Evolutionary conservation across 2,329 filamentous ascomycete genomes (phyloP), one percentile per base, ranked within the genome.

Genomic region (Colletotrichum sp.): DNA sequence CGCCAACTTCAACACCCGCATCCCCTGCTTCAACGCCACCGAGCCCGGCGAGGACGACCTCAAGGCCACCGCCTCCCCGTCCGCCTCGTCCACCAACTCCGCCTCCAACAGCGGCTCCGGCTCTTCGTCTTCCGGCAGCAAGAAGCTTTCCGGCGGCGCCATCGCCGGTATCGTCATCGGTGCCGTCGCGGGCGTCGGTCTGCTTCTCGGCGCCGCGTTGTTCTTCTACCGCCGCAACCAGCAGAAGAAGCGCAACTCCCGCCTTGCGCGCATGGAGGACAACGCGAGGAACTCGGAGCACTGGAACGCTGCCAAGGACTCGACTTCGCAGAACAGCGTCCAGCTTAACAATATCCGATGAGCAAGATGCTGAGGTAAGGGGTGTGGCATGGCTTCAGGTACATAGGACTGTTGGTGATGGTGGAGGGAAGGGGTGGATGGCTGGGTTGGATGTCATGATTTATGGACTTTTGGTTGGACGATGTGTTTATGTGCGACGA

Each of bases 21-120:
- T 83, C 36, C 81, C 82, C 62, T 84, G 83, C 80, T 84, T 85
- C 80, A 84, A 85, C 78, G 80, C 79, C 62, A 83, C 83, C 52
- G 76, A 79, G 32, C 72, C 73, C n/a, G 73, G 64, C 38, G 78
- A 80, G 26, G 78, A 79, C 30, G 79, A 80, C n/a, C 71, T 79
- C n/a, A 72, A 75, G 12, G 76, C 76, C 4, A 70, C 78, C 7
- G 75, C 76, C 15, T 67, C 68, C 15, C 78, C 77, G 5, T 73
- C 77, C 9, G 67, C 67, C 16, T 78, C 80, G 2, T 75, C 75
- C 15, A 62, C 64, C 38, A 65, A 38, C 65, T 58, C 67, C 6
- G 67, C 73, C 13, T 56, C 58, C 26, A 62, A 60, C 55, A 52
- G 62, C 26, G 30, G 62, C 5, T 48, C 58, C 9, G 4, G 15